These are phyloP conservation scores for Wolfiporia cocos DNA, from an alignment of 1,284 basidiomycete genomes.

Conservation along the genomic window DNA sequence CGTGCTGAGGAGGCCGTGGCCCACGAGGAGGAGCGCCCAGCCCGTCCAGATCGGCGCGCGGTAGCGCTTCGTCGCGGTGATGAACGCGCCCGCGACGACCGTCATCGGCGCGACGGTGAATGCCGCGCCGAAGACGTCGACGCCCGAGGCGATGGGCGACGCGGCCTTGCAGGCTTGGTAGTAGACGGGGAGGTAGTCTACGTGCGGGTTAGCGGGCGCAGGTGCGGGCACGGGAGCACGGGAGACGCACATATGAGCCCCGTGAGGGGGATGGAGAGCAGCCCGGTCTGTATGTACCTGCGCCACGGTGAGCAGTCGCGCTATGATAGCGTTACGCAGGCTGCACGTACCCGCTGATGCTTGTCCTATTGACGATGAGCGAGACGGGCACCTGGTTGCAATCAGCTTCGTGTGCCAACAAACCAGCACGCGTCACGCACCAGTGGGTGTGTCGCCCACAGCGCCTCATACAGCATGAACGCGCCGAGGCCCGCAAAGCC, in stretches of 20 bases:
- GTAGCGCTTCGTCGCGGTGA: constrained; percentile 18
- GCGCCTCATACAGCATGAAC: constrained; percentile 16
- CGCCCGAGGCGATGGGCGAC: constrained; percentile 17
- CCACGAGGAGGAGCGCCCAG: constrained; percentile 24
- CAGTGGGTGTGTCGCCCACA: constrained; percentile 4
- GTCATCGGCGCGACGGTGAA: constrained; percentile 20
- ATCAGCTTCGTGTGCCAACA: no score
- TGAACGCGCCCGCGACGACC: constrained; percentile 17
- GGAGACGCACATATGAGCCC: neutral
- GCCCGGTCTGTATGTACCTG: no score
- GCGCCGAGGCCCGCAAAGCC: constrained; percentile 9
- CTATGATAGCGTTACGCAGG: no score
- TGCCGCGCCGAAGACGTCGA: constrained; percentile 20
- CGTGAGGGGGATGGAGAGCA: constrained; percentile 1
- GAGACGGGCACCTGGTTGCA: no score
- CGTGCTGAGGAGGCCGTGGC: constrained; percentile 22
- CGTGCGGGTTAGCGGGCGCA: no score
- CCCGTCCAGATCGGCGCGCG: constrained; percentile 19
- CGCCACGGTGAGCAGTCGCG: no score
- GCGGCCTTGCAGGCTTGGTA: constrained; percentile 32
- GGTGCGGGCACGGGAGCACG: no score
- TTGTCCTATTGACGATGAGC: no score
- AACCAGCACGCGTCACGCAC: no score
- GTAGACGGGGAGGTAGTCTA: constrained; percentile 33
- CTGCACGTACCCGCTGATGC: no score